Evolutionary conservation across 2,329 filamentous ascomycete species (phyloP).

Genomic region (Hymenoscyphus linearis): DNA sequence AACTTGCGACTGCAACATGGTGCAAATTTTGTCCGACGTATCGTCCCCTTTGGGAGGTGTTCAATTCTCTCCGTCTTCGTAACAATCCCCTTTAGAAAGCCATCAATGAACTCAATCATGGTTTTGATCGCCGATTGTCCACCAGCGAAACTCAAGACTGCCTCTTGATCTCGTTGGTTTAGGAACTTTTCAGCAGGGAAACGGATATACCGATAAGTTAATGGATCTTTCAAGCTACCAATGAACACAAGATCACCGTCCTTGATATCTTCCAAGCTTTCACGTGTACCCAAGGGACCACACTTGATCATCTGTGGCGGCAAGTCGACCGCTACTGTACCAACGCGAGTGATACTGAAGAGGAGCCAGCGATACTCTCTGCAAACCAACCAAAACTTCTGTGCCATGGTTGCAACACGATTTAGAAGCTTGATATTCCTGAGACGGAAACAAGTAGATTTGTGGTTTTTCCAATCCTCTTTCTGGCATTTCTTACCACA

Average conservation of each 20-base stretch:
- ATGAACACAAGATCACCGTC: neutral
- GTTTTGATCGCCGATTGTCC: neutral
- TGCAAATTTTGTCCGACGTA: no score
- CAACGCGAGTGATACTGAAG: neutral
- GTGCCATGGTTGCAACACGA: neutral
- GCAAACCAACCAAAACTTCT: neutral
- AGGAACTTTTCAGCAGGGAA: neutral
- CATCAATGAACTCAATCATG: neutral
- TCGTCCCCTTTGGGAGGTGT: no score
- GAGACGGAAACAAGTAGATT: neutral
- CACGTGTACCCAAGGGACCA: neutral
- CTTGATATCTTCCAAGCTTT: neutral
- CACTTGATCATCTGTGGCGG: neutral
- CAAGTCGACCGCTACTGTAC: neutral
- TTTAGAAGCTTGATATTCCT: neutral
- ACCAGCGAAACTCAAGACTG: neutral
- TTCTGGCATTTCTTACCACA: neutral
- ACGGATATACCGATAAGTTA: neutral
- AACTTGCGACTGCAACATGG: no score
- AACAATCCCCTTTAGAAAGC: neutral
- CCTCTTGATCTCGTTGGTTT: neutral
- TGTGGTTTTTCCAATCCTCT: neutral
- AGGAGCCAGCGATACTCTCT: neutral
- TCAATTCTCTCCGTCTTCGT: no score
- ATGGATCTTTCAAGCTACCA: neutral